Evolutionary conservation across 2,329 filamentous ascomycete genomes (phyloP).

Genomic region (Trichoderma brevicompactum): DNA sequence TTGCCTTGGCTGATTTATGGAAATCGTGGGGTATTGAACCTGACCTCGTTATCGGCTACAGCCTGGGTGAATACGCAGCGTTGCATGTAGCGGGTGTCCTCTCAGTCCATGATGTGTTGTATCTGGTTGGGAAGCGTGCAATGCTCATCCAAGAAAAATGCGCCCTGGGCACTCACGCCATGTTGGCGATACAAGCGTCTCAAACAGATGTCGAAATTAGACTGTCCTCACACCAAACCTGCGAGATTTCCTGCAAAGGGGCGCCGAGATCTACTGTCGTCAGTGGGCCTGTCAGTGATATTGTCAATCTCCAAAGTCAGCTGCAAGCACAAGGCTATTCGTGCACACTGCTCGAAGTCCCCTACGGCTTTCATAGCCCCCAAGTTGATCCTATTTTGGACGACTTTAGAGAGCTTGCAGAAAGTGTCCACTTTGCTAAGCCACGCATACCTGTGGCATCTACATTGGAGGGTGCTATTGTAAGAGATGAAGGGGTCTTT

Average conservation of each 20-base stretch:
- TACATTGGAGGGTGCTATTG: too few species aligned
- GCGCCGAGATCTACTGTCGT: constrained; percentile 60
- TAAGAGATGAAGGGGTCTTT: too few species aligned
- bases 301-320: constrained; percentile 1
- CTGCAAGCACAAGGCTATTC: too few species aligned
- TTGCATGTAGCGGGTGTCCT: constrained; percentile 66
- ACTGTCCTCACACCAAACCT: constrained; percentile 34
- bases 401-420: too few species aligned
- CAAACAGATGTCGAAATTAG: constrained; percentile 20
- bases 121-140: constrained; percentile 64
- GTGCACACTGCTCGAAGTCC: too few species aligned
- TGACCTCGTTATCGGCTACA: constrained; percentile 54
- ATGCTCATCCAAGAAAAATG: constrained; percentile 60
- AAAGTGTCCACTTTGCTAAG: too few species aligned
- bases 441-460: too few species aligned
- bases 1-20: constrained; percentile 51
- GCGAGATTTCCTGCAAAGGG: constrained; percentile 63
- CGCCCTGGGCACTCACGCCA: constrained; percentile 42
- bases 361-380: too few species aligned
- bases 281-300: constrained; percentile 30
- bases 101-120: constrained; percentile 63
- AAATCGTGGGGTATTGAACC: constrained; percentile 46
- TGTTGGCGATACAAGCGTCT: constrained; percentile 42
- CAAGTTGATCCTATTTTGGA: too few species aligned
- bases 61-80: constrained; percentile 67